phyloP scores from a whole-genome alignment of 768 basidiomycete species.

The Lactarius psammicola region DNA sequence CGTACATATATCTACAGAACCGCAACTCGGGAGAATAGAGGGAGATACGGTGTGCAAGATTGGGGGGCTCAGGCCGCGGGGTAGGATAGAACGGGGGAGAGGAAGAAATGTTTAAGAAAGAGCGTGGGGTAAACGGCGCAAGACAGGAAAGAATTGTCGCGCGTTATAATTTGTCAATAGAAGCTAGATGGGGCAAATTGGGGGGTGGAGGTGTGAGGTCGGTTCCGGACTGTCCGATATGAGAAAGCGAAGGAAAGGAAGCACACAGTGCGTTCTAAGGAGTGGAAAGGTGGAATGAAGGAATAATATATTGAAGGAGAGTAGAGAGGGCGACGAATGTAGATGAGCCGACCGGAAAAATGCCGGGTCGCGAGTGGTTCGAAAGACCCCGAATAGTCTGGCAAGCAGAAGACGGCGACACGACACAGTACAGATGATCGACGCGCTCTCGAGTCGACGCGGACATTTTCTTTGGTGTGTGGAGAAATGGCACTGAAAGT shows the following conservation, averaged over 20 bases:
- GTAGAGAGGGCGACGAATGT: neutral
- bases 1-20: conserved; percentile 13
- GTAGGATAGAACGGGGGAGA: neutral
- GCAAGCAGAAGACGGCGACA: too few species aligned
- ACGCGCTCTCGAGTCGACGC: too few species aligned
- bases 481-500: too few species aligned
- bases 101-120: neutral
- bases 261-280: conserved; percentile 27
- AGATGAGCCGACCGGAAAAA: conserved; percentile 4
- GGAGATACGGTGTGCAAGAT: neutral
- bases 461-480: too few species aligned
- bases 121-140: conserved; percentile 1
- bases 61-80: neutral
- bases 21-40: neutral
- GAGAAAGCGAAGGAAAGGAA: neutral
- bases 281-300: conserved; percentile 13
- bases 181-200: neutral
- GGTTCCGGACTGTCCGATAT: conserved; percentile 3
- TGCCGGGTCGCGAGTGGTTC: neutral
- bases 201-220: neutral
- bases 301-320: conserved; percentile 5
- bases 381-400: too few species aligned
- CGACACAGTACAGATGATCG: too few species aligned
- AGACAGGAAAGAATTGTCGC: neutral
- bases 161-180: neutral